Conservation (phyloP, 2,329 filamentous ascomycete species). For the Pyrenochaeta sp. region DNA sequence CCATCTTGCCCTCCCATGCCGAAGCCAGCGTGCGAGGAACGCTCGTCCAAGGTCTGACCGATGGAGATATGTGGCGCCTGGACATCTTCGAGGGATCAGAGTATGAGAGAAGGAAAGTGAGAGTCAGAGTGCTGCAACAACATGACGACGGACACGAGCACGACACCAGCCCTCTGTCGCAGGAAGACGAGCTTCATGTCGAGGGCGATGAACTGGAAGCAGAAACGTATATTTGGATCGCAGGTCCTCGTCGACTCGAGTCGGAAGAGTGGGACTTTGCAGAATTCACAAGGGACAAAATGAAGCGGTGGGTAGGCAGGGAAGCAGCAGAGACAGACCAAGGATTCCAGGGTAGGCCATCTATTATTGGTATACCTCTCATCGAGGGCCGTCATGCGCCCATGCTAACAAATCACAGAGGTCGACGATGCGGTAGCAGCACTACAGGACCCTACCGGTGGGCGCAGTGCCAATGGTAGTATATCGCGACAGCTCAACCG, state of each 20-base stretch:
- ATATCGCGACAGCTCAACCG: conserved; percentile 51
- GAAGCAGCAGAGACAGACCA: conserved; percentile 54
- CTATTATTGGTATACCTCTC: conserved; percentile 29
- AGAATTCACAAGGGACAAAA: conserved; percentile 80
- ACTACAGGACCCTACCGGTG: conserved; percentile 55
- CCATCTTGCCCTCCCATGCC: conserved; percentile 62
- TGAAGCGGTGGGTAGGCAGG: conserved; percentile 65
- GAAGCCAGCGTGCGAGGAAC: conserved; percentile 71
- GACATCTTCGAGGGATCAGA: conserved; percentile 84
- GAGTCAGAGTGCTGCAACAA: conserved; percentile 53
- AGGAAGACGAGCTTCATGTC: conserved; percentile 35
- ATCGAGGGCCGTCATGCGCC: not conserved
- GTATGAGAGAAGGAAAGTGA: conserved; percentile 67
- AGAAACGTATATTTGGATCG: conserved; percentile 63
- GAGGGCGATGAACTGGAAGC: conserved; percentile 53
- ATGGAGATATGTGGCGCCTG: conserved; percentile 76
- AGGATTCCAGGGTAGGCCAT: conserved; percentile 54
- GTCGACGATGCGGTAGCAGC: conserved; percentile 55
- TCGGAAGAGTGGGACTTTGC: conserved; percentile 86
- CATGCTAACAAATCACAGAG: conserved; percentile 39
- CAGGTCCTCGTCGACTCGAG: conserved; percentile 65
- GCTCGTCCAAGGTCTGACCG: conserved; percentile 78
- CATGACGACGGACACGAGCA: conserved; percentile 14
- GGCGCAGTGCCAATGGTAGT: conserved; percentile 52
- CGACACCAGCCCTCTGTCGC: conserved; percentile 32